Conservation (phyloP, 2,329 filamentous ascomycete species). For the Colletotrichum endophyticum region DNA sequence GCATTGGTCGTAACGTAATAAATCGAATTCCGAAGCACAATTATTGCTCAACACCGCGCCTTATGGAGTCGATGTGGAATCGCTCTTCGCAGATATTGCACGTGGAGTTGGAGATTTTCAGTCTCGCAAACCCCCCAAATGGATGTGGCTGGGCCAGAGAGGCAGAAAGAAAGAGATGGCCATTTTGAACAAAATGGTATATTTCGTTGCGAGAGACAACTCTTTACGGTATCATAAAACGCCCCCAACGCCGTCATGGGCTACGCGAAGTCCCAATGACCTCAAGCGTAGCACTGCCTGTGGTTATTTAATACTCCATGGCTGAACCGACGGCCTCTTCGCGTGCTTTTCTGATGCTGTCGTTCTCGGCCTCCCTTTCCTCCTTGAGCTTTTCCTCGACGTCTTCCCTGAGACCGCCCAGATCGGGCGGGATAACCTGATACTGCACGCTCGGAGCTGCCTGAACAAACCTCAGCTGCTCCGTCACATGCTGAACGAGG, state of each 20-base stretch:
- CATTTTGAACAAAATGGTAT: neutral
- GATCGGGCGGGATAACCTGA: conserved; percentile 78
- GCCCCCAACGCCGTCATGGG: conserved; percentile 1
- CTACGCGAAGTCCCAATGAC: neutral
- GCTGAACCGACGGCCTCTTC: conserved; percentile 63
- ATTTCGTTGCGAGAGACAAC: neutral
- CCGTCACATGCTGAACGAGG: conserved; percentile 78
- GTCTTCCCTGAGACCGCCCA: conserved; percentile 70
- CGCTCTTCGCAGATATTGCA: neutral
- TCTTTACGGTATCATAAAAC: neutral
- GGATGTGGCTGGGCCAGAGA: neutral
- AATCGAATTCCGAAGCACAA: neutral
- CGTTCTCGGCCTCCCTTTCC: conserved; percentile 64
- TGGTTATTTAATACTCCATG: conserved; percentile 53
- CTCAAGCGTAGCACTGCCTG: neutral
- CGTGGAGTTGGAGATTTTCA: neutral
- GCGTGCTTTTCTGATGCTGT: conserved; percentile 53
- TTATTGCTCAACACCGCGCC: neutral
- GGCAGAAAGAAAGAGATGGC: neutral
- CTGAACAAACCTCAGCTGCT: conserved; percentile 86
- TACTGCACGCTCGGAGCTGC: conserved; percentile 88
- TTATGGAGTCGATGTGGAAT: neutral
- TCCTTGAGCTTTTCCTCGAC: conserved; percentile 72
- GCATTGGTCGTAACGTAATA: neutral
- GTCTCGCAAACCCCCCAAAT: neutral